phyloP scores from a whole-genome alignment of 2,329 filamentous ascomycete genomes.

The Pyrenochaeta sp. region DNA sequence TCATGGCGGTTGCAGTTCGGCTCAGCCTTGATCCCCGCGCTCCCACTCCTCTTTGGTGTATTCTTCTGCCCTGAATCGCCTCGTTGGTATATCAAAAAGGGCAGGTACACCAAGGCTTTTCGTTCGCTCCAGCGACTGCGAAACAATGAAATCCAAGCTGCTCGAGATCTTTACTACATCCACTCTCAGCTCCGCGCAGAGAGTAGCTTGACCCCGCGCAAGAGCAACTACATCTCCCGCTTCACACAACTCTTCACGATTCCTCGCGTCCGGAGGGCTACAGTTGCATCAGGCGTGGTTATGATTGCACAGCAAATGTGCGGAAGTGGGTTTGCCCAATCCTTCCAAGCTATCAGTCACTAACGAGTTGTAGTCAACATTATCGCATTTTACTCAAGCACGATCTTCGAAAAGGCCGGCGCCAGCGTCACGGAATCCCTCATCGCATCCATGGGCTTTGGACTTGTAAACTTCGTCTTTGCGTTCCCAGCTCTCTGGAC shows the following conservation, averaged over 20 bases:
- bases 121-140: conserved; percentile 43
- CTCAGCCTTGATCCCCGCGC: conserved; percentile 29
- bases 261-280: conserved; percentile 73
- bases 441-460: conserved; percentile 63
- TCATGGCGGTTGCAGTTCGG: conserved; percentile 32
- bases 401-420: conserved; percentile 56
- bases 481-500: conserved; percentile 65
- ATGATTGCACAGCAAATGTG: conserved; percentile 73
- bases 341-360: neutral
- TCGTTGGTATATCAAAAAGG: conserved; percentile 45
- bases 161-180: conserved; percentile 53
- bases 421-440: conserved; percentile 50
- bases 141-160: conserved; percentile 46
- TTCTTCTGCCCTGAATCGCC: conserved; percentile 54
- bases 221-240: conserved; percentile 44
- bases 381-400: conserved; percentile 59
- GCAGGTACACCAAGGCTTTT: conserved; percentile 47
- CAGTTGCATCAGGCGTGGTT: conserved; percentile 75
- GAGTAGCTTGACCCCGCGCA: conserved; percentile 15
- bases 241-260: conserved; percentile 68
- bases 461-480: conserved; percentile 65
- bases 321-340: conserved; percentile 41
- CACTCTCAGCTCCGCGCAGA: conserved; percentile 46
- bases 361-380: conserved; percentile 42
- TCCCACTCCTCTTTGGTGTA: conserved; percentile 21